phyloP scores from a whole-genome alignment of 2,329 filamentous ascomycete species.

The Didymella sp. region DNA sequence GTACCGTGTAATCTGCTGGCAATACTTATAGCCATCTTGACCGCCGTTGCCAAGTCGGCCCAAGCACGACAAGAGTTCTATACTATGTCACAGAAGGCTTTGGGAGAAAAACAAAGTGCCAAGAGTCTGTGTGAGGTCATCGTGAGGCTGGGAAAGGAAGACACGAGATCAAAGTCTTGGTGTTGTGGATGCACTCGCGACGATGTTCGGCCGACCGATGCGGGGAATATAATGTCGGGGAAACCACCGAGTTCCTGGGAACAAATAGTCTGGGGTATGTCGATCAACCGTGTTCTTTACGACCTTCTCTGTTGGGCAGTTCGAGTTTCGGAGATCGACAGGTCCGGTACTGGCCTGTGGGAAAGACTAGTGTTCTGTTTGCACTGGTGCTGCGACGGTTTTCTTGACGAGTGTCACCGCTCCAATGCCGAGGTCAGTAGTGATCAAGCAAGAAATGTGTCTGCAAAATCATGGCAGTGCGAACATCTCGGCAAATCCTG shows the following conservation, averaged over 20 bases:
- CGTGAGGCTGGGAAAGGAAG: background rate
- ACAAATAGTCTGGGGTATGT: background rate
- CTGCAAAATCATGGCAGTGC: background rate
- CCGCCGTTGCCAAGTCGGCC: background rate
- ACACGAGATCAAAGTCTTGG: conserved; percentile 1
- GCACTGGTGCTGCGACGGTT: background rate
- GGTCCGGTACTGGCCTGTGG: background rate
- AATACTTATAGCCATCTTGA: background rate
- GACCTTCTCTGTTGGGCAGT: conserved; percentile 1
- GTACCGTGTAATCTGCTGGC: background rate
- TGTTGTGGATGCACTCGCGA: background rate
- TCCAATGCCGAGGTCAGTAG: background rate
- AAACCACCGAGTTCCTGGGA: conserved; percentile 5
- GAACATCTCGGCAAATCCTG: background rate
- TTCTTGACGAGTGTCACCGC: background rate
- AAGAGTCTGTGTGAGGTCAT: conserved; percentile 10
- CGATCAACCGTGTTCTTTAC: background rate
- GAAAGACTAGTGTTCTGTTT: background rate
- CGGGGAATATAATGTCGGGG: conserved; percentile 10
- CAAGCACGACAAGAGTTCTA: background rate
- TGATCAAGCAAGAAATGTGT: too few species aligned
- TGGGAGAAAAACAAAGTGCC: background rate
- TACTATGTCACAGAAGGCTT: background rate
- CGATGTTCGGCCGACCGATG: conserved; percentile 6
- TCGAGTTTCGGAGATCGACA: background rate